A percentile compares a stretch with the other conserved stretches of the same genome.
Conservation (phyloP, 2,329 filamentous ascomycete genomes). For the Fusarium sp. region DNA sequence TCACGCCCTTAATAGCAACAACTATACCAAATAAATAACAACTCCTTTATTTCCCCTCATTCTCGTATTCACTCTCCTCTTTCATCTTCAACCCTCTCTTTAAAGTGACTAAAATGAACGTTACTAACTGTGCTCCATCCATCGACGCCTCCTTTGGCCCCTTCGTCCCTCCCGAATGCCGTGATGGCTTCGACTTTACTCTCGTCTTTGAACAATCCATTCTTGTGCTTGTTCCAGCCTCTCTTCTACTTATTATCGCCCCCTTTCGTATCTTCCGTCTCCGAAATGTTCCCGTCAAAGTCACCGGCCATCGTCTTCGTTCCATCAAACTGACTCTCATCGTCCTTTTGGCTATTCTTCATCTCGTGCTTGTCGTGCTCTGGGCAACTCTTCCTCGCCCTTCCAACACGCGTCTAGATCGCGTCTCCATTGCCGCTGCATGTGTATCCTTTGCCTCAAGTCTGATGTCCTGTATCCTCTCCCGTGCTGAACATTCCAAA, state of each 20-base stretch:
- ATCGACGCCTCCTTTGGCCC: conserved; percentile 45
- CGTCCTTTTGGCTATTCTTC: conserved; percentile 45
- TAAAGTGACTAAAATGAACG: conserved; percentile 38
- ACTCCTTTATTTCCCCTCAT: neutral
- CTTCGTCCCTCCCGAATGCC: conserved; percentile 45
- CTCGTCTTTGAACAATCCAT: conserved; percentile 58
- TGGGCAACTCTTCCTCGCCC: conserved; percentile 44
- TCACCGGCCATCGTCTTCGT: conserved; percentile 42
- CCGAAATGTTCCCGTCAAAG: conserved; percentile 40
- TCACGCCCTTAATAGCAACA: neutral
- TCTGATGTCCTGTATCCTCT: conserved; percentile 48
- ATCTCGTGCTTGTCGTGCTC: conserved; percentile 49
- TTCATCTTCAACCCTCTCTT: neutral
- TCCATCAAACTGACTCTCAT: conserved; percentile 46
- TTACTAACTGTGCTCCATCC: conserved; percentile 33
- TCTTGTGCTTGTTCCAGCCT: conserved; percentile 48
- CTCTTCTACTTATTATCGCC: conserved; percentile 46
- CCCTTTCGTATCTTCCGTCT: conserved; percentile 49
- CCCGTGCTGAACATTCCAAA: conserved; percentile 49
- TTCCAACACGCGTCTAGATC: conserved; percentile 33
- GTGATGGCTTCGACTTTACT: conserved; percentile 61
- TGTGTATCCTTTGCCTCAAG: conserved; percentile 49
- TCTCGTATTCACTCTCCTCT: neutral
- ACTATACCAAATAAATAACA: conserved; percentile 8
- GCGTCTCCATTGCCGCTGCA: conserved; percentile 48